These are phyloP conservation scores for Coleophoma crateriformis DNA, from an alignment of 2,329 filamentous ascomycete genomes.

Conservation along the genomic window DNA sequence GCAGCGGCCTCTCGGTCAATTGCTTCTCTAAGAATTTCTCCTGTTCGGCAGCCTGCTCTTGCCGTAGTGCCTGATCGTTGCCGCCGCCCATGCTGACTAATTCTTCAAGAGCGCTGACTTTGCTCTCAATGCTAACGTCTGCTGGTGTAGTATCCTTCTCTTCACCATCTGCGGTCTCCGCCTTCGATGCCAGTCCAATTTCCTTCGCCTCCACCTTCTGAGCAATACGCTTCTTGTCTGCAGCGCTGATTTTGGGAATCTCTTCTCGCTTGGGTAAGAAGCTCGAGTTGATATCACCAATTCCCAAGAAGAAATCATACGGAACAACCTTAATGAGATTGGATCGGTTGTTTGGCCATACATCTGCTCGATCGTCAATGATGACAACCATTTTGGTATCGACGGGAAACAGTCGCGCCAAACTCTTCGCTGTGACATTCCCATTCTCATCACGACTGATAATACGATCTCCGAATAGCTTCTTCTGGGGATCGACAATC, in stretches of 20 bases:
- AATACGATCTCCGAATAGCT: constrained; percentile 88
- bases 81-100: constrained; percentile 70
- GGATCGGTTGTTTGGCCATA: constrained; percentile 84
- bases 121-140: constrained; percentile 1
- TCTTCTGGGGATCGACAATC: constrained; percentile 85
- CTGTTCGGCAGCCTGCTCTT: constrained; percentile 77
- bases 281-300: constrained; percentile 97
- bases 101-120: constrained; percentile 56
- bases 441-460: constrained; percentile 97
- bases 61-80: constrained; percentile 61
- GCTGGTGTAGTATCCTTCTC: constrained; percentile 1
- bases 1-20: constrained; percentile 77
- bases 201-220: constrained; percentile 4
- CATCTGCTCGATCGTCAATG: constrained; percentile 93
- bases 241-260: constrained; percentile 25
- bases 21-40: constrained; percentile 85
- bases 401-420: constrained; percentile 88
- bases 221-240: constrained; percentile 14
- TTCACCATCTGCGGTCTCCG: background rate
- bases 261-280: constrained; percentile 79
- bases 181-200: background rate
- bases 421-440: constrained; percentile 82
- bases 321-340: constrained; percentile 93
- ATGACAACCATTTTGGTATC: constrained; percentile 99
- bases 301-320: constrained; percentile 97